Conservation (phyloP, 1,284 basidiomycete genomes). For the Puccinia coronata region DNA sequence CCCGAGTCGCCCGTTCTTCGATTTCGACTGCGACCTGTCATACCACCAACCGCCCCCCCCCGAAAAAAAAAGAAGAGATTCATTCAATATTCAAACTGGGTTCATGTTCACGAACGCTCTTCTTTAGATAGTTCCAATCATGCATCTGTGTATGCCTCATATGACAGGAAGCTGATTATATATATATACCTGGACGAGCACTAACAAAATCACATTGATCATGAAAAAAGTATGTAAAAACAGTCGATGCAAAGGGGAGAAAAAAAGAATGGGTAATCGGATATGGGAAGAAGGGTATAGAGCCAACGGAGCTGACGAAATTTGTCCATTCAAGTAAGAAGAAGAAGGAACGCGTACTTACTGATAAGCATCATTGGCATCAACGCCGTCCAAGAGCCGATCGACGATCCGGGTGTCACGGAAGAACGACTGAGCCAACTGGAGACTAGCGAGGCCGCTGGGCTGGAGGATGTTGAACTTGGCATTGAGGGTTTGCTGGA, state of each 20-base stretch:
- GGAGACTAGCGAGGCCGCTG: constrained; percentile 73
- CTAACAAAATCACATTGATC: neutral
- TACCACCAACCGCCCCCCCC: too few relatives aligned
- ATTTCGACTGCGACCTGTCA: neutral
- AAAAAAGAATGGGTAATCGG: neutral
- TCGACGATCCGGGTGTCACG: constrained; percentile 75
- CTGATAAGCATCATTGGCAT: constrained; percentile 73
- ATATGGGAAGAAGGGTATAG: too few relatives aligned
- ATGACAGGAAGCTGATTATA: neutral
- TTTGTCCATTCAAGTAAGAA: too few relatives aligned
- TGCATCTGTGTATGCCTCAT: neutral
- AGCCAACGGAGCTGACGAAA: too few relatives aligned
- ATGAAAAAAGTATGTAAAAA: constrained; percentile 56
- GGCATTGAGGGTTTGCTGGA: constrained; percentile 79
- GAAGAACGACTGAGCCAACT: constrained; percentile 78
- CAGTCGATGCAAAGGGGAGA: neutral
- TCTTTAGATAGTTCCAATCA: neutral
- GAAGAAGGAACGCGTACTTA: constrained; percentile 59
- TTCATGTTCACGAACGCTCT: neutral
- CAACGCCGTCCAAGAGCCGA: constrained; percentile 79
- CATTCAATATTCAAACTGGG: neutral
- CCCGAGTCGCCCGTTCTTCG: constrained; percentile 74
- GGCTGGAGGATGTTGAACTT: constrained; percentile 69
- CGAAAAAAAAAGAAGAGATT: neutral
- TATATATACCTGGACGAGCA: neutral